Evolutionary conservation across 1,284 basidiomycete species (phyloP).

Genomic region (Ceratorhiza oryzae-sativae): DNA sequence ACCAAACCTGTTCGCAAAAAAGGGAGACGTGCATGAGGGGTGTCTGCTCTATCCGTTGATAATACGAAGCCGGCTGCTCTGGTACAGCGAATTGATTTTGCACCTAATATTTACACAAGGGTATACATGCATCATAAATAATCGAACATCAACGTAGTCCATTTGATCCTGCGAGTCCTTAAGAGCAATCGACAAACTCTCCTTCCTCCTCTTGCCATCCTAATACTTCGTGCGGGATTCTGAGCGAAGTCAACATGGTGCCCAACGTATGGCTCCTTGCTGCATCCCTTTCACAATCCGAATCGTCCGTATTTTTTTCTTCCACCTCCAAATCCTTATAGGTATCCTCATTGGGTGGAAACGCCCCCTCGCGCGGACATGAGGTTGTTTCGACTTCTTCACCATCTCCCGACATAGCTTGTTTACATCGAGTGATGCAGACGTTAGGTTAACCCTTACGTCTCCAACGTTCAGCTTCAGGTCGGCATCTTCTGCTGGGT

Average conservation of each 20-base stretch:
- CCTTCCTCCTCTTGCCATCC: slow-evolving; percentile 43
- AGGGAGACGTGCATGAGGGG: slow-evolving; percentile 21
- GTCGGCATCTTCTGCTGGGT: neutral
- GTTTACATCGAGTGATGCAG: slow-evolving; percentile 7
- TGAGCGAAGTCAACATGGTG: slow-evolving; percentile 41
- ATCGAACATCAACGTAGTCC: neutral
- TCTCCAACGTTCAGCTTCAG: slow-evolving; percentile 18
- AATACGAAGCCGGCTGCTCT: too few relatives aligned
- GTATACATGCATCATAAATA: slow-evolving; percentile 33
- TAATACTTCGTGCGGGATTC: slow-evolving; percentile 42
- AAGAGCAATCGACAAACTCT: slow-evolving; percentile 39
- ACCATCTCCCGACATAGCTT: slow-evolving; percentile 13
- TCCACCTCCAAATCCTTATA: neutral
- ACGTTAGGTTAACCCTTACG: neutral
- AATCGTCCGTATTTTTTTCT: neutral
- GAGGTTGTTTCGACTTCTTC: slow-evolving; percentile 16
- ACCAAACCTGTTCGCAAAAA: slow-evolving; percentile 34
- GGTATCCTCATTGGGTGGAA: neutral
- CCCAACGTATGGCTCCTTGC: slow-evolving; percentile 39
- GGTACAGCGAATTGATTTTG: too few relatives aligned
- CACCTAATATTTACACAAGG: neutral
- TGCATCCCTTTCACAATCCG: neutral
- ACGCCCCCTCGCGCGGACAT: neutral
- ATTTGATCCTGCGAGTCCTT: neutral
- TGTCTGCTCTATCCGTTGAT: too few relatives aligned